Base-by-base conservation (phyloP, 345 rosid genomes). In the Lenwebbia sp. region DNA sequence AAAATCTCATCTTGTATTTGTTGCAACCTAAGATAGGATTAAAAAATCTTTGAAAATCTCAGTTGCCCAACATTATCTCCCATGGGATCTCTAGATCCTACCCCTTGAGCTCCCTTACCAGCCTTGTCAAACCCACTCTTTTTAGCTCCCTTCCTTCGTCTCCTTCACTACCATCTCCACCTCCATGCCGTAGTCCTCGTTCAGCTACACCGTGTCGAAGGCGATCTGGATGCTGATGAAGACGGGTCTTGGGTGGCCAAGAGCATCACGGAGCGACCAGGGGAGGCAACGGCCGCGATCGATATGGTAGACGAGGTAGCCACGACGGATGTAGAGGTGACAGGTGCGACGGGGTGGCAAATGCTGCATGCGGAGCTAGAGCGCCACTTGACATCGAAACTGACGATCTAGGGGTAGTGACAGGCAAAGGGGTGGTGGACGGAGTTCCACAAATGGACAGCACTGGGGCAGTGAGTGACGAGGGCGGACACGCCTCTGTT, bases 81-180 rank as follows among this genome's bases (percentile, higher is more conserved):
- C 0, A 4, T 0, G 30, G 30, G 1, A 57, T 57, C 30, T 57
- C 62, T 3, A 26, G 7, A 57, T 5, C 15, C n/a, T 25, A 0
- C 30, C n/a, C 28, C 62, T 57, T 0, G 28, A 57, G 30, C 62
- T 57, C 62, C 30, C 65, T 58, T 30, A 13, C 70, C 70, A 58
- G 70, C 33, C 13, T n/a, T 17, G 19, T 58, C 33, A n/a, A 58
- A n/a, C 70, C 3, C 6, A 17, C 70, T 58, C 70, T 58, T 17
- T 58, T 58, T 17, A 58, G 14, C 70, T 58, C 70, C 70, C 9
- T n/a, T 2, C 70, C 33, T 26, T n/a, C 0, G 33, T 58, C 70
- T n/a, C 70, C 33, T 58, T 49, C 50, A 49, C 50, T 49, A 49
- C 50, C 50, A n/a, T 13, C 33, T 58, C 19, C 2, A 14, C 37